A percentile compares a stretch with the other conserved stretches of the same genome.
Evolutionary conservation across 139 green algal species (phyloP).

Genomic region (Chlamydomonas eustigma): DNA sequence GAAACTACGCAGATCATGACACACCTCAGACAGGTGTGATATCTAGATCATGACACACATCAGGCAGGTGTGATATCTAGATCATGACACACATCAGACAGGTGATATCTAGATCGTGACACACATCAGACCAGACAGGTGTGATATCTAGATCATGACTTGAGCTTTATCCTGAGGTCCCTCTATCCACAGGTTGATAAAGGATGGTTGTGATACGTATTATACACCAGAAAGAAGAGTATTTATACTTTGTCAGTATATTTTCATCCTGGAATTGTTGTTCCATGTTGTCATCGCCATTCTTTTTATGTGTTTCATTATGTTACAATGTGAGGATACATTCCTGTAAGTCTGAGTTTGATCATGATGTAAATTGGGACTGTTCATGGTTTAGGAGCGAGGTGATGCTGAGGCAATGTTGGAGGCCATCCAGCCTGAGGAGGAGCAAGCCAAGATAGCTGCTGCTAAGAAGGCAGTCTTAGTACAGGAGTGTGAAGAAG

Average conservation of each 20-base stretch:
- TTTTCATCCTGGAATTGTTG: too few species aligned
- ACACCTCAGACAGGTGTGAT: not conserved
- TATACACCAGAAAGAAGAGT: too few species aligned
- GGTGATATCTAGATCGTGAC: not conserved
- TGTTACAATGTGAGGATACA: too few species aligned
- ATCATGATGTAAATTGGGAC: too few species aligned
- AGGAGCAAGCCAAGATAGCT: constrained; percentile 1
- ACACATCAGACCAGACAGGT: not conserved
- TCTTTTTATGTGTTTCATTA: too few species aligned
- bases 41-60: not conserved
- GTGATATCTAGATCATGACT: too few species aligned
- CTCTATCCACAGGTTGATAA: too few species aligned
- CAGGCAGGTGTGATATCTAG: not conserved
- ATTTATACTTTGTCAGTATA: too few species aligned
- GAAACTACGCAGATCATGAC: not conserved
- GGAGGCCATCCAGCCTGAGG: not conserved
- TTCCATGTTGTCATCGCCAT: too few species aligned
- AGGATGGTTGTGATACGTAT: too few species aligned
- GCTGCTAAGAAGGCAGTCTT: constrained; percentile 3
- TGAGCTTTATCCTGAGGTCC: too few species aligned
- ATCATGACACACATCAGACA: constrained; percentile 1
- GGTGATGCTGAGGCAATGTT: not conserved
- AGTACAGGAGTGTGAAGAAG: constrained; percentile 16
- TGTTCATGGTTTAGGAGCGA: not conserved
- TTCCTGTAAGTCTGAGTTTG: too few species aligned